Evolutionary conservation across 2,329 filamentous ascomycete species (phyloP).

Genomic region (Chalaropsis thielavioides): DNA sequence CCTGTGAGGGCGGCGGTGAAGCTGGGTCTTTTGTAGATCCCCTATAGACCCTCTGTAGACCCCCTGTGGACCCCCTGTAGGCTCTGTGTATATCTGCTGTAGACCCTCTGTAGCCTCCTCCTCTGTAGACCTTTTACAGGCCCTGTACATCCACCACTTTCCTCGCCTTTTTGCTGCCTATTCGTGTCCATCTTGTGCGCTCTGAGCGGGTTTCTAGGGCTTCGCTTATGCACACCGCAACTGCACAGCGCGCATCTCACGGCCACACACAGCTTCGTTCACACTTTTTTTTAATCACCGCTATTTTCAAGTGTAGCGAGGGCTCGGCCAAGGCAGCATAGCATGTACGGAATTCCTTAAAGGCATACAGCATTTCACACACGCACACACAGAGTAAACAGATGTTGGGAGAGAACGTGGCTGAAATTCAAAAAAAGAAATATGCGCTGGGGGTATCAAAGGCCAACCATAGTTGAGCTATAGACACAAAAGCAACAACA

Average conservation of each 20-base stretch:
- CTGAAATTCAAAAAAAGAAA: conserved; percentile 12
- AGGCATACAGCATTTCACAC: no score
- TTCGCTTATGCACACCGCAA: neutral
- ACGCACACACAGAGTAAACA: neutral
- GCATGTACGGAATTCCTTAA: no score
- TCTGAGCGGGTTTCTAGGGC: neutral
- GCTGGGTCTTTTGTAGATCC: no score
- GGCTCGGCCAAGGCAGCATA: no score
- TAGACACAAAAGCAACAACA: conserved; percentile 9
- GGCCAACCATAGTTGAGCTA: conserved; percentile 7
- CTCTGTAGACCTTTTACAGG: no score
- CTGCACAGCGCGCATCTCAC: neutral
- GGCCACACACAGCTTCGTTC: neutral
- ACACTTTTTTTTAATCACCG: neutral
- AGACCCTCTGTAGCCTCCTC: no score
- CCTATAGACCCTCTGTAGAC: no score
- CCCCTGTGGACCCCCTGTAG: no score
- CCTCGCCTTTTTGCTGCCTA: neutral
- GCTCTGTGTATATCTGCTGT: no score
- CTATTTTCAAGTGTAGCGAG: neutral
- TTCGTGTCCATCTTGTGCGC: neutral
- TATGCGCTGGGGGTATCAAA: conserved; percentile 7
- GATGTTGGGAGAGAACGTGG: conserved; percentile 1
- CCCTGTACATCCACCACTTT: neutral
- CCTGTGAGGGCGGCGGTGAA: no score